Conservation (phyloP, 139 green algal genomes). For the Chlamydomonas applanata region DNA sequence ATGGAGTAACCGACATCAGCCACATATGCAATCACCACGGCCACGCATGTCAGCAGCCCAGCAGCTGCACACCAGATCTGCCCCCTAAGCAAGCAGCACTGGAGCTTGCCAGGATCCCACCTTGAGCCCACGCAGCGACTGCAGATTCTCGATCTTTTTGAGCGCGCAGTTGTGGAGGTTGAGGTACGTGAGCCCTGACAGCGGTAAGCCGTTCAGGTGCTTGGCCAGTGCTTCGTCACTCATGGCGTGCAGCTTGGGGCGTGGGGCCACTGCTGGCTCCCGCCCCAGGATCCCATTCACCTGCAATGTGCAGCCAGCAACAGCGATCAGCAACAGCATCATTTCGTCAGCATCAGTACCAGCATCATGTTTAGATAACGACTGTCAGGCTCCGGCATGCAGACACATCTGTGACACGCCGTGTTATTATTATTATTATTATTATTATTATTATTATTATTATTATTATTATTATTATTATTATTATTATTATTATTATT, state of each 20-base stretch:
- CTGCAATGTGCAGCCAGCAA: background rate
- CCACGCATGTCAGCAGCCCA: no score
- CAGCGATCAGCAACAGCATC: background rate
- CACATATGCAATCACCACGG: no score
- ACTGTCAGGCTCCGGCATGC: no score
- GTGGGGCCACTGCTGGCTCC: background rate
- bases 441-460: no score
- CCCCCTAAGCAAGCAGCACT: background rate
- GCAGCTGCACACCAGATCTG: no score
- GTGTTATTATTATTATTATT: no score
- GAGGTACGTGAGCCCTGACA: constrained; percentile 44
- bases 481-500: no score
- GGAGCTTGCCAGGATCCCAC: background rate
- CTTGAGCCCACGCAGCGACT: constrained; percentile 13
- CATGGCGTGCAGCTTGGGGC: constrained; percentile 21
- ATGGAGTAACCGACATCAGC: no score
- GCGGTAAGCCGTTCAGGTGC: constrained; percentile 15
- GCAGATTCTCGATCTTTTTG: constrained; percentile 40
- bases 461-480: no score
- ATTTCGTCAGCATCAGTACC: no score
- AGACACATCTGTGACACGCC: no score
- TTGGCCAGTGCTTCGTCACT: constrained; percentile 17
- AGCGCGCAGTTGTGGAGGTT: constrained; percentile 55
- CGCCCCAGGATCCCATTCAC: constrained; percentile 4
- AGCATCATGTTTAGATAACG: no score